phyloP scores from a whole-genome alignment of 169 alveolate species.

The Cyclospora cayetanensis region DNA sequence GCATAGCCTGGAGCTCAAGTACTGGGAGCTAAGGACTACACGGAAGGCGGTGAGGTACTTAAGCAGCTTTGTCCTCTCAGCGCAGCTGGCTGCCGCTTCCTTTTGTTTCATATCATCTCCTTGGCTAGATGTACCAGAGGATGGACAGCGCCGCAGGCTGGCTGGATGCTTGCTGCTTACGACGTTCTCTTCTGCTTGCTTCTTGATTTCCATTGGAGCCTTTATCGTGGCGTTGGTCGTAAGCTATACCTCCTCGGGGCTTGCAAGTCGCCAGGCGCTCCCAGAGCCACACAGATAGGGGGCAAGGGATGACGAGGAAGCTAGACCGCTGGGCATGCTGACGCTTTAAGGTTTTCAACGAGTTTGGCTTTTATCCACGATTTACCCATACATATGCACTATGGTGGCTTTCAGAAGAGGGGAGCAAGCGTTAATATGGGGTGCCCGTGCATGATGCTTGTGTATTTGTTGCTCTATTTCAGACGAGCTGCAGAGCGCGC shows the following conservation, averaged over 20 bases:
- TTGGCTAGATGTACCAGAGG: slow-evolving; percentile 22
- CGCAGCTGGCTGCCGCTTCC: slow-evolving; percentile 42
- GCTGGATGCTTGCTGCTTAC: slow-evolving; percentile 5
- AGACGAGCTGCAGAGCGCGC: slow-evolving; percentile 40
- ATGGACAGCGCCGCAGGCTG: background rate
- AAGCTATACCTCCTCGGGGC: too few species aligned
- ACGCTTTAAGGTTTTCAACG: too few species aligned
- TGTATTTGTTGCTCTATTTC: background rate
- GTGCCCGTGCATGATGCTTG: too few species aligned
- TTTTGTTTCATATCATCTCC: slow-evolving; percentile 21
- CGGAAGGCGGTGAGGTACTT: slow-evolving; percentile 15
- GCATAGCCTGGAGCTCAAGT: slow-evolving; percentile 15
- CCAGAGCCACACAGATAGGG: too few species aligned
- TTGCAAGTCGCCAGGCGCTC: too few species aligned
- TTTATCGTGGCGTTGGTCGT: slow-evolving; percentile 38
- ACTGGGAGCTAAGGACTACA: background rate
- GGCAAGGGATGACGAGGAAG: too few species aligned
- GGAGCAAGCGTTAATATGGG: too few species aligned
- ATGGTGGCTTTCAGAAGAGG: too few species aligned
- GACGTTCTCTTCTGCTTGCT: slow-evolving; percentile 15
- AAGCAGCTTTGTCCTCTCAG: slow-evolving; percentile 6
- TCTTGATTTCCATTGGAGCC: background rate
- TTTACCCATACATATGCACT: too few species aligned
- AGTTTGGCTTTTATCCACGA: too few species aligned
- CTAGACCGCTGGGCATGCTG: too few species aligned